These are phyloP conservation scores for Kwoniella pini DNA, from an alignment of 768 basidiomycete genomes.

Conservation along the genomic window DNA sequence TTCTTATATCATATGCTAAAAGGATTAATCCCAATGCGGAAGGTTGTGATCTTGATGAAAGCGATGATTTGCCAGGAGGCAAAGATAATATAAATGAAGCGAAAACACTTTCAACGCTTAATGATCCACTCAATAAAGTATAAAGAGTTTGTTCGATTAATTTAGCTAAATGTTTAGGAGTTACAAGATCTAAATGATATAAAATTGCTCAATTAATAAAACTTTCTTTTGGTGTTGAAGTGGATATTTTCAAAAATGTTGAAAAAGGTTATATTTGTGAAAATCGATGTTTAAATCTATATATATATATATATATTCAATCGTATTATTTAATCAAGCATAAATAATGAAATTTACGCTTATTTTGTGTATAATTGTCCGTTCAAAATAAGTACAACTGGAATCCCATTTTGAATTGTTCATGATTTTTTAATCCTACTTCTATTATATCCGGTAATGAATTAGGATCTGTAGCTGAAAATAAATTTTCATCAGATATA, in stretches of 20 bases:
- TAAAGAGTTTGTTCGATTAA: not conserved
- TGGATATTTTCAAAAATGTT: slow-evolving; percentile 11
- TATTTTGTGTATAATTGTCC: too few relatives aligned
- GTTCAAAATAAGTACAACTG: slow-evolving; percentile 15
- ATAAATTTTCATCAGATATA: slow-evolving; percentile 12
- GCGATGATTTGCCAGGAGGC: not conserved
- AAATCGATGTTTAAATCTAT: slow-evolving; percentile 21
- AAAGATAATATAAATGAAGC: slow-evolving; percentile 12
- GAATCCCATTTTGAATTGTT: slow-evolving; percentile 20
- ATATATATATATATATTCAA: too few relatives aligned
- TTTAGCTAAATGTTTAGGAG: not conserved
- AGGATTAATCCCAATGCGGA: slow-evolving; percentile 10
- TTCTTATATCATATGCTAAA: slow-evolving; percentile 12
- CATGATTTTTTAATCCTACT: not conserved
- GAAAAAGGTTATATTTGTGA: slow-evolving; percentile 9
- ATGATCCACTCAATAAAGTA: slow-evolving; percentile 4
- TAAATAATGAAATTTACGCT: too few relatives aligned
- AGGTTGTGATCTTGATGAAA: not conserved
- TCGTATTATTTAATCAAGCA: too few relatives aligned
- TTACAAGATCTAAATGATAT: not conserved
- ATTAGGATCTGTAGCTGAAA: slow-evolving; percentile 2
- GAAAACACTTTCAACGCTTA: not conserved
- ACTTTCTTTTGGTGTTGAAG: slow-evolving; percentile 8
- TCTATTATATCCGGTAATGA: slow-evolving; percentile 6
- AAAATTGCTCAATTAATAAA: slow-evolving; percentile 10